Evolutionary conservation across 2,329 filamentous ascomycete genomes (phyloP).

Genomic region (Ophiostoma sp.): DNA sequence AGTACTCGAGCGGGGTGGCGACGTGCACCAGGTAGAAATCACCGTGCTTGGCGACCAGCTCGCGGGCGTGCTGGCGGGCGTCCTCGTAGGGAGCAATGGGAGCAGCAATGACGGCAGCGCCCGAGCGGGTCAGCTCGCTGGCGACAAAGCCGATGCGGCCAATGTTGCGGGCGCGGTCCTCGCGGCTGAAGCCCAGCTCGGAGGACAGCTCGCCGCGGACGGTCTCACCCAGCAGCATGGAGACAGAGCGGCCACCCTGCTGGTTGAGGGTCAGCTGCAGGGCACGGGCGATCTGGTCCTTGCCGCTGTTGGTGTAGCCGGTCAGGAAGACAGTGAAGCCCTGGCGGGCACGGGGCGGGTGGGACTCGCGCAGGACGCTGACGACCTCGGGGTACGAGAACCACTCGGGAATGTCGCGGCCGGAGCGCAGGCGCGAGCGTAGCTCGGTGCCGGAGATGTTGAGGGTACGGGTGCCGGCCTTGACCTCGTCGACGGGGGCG

Average conservation of each 20-base stretch:
- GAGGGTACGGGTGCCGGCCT: constrained; percentile 77
- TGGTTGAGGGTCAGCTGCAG: constrained; percentile 97
- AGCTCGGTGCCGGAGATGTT: constrained; percentile 91
- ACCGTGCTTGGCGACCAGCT: constrained; percentile 83
- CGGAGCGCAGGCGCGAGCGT: constrained; percentile 83
- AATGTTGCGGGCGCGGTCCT: constrained; percentile 94
- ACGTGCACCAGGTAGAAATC: constrained; percentile 96
- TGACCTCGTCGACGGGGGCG: constrained; percentile 86
- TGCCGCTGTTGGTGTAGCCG: constrained; percentile 93
- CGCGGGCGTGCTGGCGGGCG: constrained; percentile 73
- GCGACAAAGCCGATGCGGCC: constrained; percentile 95
- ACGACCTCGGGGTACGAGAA: constrained; percentile 99
- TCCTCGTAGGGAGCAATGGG: constrained; percentile 92
- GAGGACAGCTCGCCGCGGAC: constrained; percentile 90
- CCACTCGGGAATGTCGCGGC: constrained; percentile 96
- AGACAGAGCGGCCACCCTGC: constrained; percentile 92
- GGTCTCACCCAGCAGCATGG: constrained; percentile 91
- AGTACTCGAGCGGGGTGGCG: constrained; percentile 85
- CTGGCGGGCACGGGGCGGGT: constrained; percentile 86
- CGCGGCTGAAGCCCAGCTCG: constrained; percentile 90
- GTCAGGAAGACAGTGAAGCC: constrained; percentile 99
- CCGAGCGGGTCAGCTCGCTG: constrained; percentile 87
- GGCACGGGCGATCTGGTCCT: constrained; percentile 93
- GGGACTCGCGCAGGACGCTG: constrained; percentile 91
- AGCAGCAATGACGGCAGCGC: constrained; percentile 91